phyloP scores from a whole-genome alignment of 73 alveolate genomes.

The Effrenium voratum region DNA sequence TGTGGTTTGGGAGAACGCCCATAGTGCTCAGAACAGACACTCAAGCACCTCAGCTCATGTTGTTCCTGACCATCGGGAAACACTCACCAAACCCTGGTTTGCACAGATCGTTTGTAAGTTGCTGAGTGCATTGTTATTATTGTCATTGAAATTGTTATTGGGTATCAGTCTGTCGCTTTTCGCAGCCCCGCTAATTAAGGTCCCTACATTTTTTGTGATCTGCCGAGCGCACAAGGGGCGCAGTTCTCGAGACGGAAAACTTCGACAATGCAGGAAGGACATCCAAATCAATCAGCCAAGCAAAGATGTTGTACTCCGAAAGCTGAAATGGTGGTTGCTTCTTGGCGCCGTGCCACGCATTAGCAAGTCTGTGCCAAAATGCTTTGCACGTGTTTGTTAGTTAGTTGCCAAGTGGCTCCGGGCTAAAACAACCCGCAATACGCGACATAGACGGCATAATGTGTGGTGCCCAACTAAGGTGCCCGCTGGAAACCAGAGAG shows the following conservation, averaged over 20 bases:
- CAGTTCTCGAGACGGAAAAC: not conserved
- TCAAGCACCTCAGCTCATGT: not conserved
- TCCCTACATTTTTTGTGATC: not conserved
- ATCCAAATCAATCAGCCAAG: slow-evolving; percentile 43
- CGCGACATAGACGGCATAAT: too few species aligned
- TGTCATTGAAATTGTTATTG: too few species aligned
- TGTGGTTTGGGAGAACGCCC: slow-evolving; percentile 50
- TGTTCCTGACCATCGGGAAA: not conserved
- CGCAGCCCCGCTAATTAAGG: not conserved
- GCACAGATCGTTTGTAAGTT: too few species aligned
- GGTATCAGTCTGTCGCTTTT: too few species aligned
- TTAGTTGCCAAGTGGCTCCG: too few species aligned
- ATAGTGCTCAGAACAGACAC: slow-evolving; percentile 6
- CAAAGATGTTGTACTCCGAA: slow-evolving; percentile 27
- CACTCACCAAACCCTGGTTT: not conserved
- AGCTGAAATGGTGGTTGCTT: slow-evolving; percentile 47
- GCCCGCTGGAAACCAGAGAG: too few species aligned
- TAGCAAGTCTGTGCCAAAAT: too few species aligned
- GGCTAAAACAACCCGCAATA: too few species aligned
- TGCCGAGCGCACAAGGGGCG: slow-evolving; percentile 18
- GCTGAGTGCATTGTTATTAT: too few species aligned
- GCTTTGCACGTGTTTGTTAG: too few species aligned
- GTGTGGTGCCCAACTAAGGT: too few species aligned
- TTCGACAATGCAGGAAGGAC: slow-evolving; percentile 24
- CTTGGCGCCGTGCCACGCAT: too few species aligned